Evolutionary conservation across 352 stramenopile genomes (phyloP), one percentile per base, ranked within the genome.

Genomic region (Phytophthora citrophthora): DNA sequence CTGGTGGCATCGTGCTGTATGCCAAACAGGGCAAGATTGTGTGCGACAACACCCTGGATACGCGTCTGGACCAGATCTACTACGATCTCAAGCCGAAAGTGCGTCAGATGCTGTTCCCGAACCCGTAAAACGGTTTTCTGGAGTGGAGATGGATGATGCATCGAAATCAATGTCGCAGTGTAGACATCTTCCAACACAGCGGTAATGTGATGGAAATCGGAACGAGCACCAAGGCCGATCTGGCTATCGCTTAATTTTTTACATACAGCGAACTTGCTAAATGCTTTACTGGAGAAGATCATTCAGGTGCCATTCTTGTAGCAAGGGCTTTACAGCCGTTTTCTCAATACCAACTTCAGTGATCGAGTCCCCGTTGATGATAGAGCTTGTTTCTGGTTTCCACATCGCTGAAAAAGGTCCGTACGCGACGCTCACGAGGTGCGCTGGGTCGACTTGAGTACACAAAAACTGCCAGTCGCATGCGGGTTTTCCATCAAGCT

Each of bases 31-130:
- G 94, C 78, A 97, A 97, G 74, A 98, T 99, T 74, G 91, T 99
- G 44, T 98, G 95, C 65, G 96, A 99, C 81, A 99, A 99, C 77
- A 99, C 96, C 54, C 90, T 99, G 72, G 88, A 97, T 68, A 96
- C 92, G 70, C 85, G 85, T 47, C 79, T 94, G 51, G 71, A 89
- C 74, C 78, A 85, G 60, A 79, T 94, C 53, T 91, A 91, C 74
- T 94, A 94, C 73, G 85, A 94, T 46, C 74, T 91, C 56, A 92
- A 91, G 74, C 85, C 85, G 20, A 81, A 72, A 41, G 76, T 94
- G 39, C 85, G 85, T 65, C 90, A 94, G 70, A 83, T 83, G 77
- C 54, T 94, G 41, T 94, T 94, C 73, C 83, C 85, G 13, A 77
- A 68, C 40, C 64, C 68, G 16, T 91, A 85, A 76, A 54, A 4